Evolutionary conservation across 805 yeast species (phyloP).

Genomic region (Teunomyces kruisii): DNA sequence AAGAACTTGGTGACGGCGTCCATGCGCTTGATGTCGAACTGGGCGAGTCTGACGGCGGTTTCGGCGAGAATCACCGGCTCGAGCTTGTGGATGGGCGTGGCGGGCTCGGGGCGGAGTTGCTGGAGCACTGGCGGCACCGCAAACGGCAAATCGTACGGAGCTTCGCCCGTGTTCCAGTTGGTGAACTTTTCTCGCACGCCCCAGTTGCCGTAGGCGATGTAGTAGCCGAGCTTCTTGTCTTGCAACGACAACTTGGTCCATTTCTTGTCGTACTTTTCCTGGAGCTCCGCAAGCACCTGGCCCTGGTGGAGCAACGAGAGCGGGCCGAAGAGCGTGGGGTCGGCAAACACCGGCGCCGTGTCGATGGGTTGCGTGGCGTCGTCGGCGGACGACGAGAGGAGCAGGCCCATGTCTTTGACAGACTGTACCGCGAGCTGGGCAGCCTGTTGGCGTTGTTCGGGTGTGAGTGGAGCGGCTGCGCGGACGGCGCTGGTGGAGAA

Average conservation of each 20-base stretch:
- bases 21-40: conserved; percentile 48
- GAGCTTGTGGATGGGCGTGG: conserved; percentile 31
- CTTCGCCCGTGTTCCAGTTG: conserved; percentile 40
- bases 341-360: conserved; percentile 38
- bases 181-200: conserved; percentile 64
- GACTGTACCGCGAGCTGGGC: conserved; percentile 40
- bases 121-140: conserved; percentile 35
- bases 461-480: conserved; percentile 3
- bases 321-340: conserved; percentile 33
- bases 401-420: conserved; percentile 38
- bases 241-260: conserved; percentile 55
- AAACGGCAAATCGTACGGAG: conserved; percentile 66
- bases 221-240: conserved; percentile 58
- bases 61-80: conserved; percentile 44
- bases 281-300: conserved; percentile 53
- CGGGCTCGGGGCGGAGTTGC: conserved; percentile 25
- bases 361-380: conserved; percentile 49
- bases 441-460: conserved; percentile 23
- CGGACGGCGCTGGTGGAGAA: background rate
- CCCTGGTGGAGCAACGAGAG: conserved; percentile 54
- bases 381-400: conserved; percentile 35
- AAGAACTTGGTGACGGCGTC: conserved; percentile 59
- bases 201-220: conserved; percentile 66
- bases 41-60: conserved; percentile 43
- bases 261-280: conserved; percentile 47